phyloP scores from a whole-genome alignment of 2,329 filamentous ascomycete genomes.

The Diplocarpon rosae region DNA sequence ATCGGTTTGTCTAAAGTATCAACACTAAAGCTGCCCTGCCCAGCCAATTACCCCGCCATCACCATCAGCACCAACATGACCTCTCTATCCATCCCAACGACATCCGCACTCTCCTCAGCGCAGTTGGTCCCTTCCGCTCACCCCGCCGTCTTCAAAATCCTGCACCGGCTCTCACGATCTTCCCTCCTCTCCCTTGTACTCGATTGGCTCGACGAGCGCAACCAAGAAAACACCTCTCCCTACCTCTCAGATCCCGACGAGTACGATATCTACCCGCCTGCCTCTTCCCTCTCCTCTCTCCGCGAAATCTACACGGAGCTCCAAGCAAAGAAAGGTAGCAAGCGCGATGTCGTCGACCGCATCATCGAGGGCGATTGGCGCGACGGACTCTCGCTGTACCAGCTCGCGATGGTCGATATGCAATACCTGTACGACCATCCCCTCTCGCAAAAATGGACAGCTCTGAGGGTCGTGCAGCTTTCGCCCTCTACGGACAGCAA shows the following conservation, averaged over 20 bases:
- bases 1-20: too few species aligned
- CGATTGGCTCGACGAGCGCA: slow-evolving; percentile 64
- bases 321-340: slow-evolving; percentile 47
- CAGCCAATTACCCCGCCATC: too few species aligned
- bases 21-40: too few species aligned
- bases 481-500: slow-evolving; percentile 30
- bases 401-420: slow-evolving; percentile 58
- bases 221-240: slow-evolving; percentile 48
- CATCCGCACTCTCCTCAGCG: slow-evolving; percentile 58
- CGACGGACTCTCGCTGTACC: slow-evolving; percentile 51
- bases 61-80: slow-evolving; percentile 3
- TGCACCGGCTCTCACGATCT: slow-evolving; percentile 60
- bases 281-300: slow-evolving; percentile 53
- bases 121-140: slow-evolving; percentile 58
- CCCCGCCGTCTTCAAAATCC: slow-evolving; percentile 50
- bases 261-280: slow-evolving; percentile 58
- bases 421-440: slow-evolving; percentile 57
- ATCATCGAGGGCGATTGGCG: slow-evolving; percentile 60
- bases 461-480: slow-evolving; percentile 47
- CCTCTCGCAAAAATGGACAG: slow-evolving; percentile 51
- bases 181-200: slow-evolving; percentile 62
- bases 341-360: slow-evolving; percentile 51
- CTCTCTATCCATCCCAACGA: slow-evolving; percentile 55
- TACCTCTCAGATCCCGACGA: slow-evolving; percentile 36
- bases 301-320: slow-evolving; percentile 52